phyloP scores from a whole-genome alignment of 805 yeast species.

The Wickerhamomyces sydowiorum region DNA sequence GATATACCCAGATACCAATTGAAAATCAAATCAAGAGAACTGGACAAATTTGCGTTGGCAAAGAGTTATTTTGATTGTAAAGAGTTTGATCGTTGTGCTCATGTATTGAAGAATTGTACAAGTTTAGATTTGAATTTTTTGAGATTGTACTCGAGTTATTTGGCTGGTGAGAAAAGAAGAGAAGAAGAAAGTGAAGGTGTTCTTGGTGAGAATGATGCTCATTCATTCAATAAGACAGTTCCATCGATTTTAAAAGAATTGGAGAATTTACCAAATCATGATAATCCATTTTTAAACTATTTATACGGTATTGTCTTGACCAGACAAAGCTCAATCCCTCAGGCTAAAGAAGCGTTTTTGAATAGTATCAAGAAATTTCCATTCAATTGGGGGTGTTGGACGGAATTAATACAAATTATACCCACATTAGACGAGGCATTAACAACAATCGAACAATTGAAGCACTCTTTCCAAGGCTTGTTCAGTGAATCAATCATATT shows the following conservation, averaged over 20 bases:
- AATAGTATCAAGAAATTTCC: constrained; percentile 66
- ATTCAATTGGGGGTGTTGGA: constrained; percentile 93
- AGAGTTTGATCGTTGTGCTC: constrained; percentile 78
- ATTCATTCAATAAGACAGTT: constrained; percentile 23
- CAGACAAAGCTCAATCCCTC: constrained; percentile 51
- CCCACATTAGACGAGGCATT: constrained; percentile 57
- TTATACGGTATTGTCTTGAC: constrained; percentile 63
- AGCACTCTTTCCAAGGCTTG: constrained; percentile 24
- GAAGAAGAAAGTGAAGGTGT: constrained; percentile 72
- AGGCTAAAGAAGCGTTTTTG: constrained; percentile 58
- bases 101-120: constrained; percentile 44
- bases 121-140: constrained; percentile 55
- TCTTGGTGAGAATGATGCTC: constrained; percentile 34
- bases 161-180: constrained; percentile 72
- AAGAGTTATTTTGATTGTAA: constrained; percentile 71
- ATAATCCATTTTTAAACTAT: constrained; percentile 60
- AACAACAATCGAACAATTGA: constrained; percentile 16
- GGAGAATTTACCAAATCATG: constrained; percentile 26
- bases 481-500: constrained; percentile 30
- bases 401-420: constrained; percentile 62
- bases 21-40: constrained; percentile 24
- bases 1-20: not conserved
- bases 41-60: constrained; percentile 51
- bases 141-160: constrained; percentile 58
- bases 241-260: constrained; percentile 37